phyloP scores from a whole-genome alignment of 2,329 filamentous ascomycete species.

The Neofusicoccum ribis region DNA sequence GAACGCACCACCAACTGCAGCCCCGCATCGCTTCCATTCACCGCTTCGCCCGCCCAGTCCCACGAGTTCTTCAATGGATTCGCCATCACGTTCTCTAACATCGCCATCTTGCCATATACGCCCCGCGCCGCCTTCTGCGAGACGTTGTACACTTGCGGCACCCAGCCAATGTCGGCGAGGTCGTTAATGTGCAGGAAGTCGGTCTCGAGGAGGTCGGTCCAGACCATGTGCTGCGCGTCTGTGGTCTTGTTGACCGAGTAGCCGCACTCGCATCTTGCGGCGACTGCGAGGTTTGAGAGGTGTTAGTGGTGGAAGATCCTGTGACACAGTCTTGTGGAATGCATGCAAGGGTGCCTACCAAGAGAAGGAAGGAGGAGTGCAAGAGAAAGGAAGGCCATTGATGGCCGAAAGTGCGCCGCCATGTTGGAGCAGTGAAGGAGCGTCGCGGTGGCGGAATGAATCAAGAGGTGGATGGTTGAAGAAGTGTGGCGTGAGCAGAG shows the following conservation, averaged over 20 bases:
- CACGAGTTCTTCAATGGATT: slow-evolving; percentile 49
- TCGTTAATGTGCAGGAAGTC: slow-evolving; percentile 64
- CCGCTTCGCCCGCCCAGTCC: slow-evolving; percentile 48
- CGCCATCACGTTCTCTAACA: slow-evolving; percentile 57
- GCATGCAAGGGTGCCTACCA: background rate
- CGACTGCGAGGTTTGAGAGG: slow-evolving; percentile 26
- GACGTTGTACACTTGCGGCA: slow-evolving; percentile 66
- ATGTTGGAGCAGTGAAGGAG: background rate
- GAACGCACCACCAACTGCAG: slow-evolving; percentile 41
- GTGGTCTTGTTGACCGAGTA: slow-evolving; percentile 59
- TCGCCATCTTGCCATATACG: slow-evolving; percentile 65
- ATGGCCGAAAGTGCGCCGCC: background rate
- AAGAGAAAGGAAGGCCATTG: background rate
- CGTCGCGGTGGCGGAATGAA: background rate
- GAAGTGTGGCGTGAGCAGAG: background rate
- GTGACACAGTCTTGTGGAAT: background rate
- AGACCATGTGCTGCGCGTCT: slow-evolving; percentile 49
- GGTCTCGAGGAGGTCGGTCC: slow-evolving; percentile 70
- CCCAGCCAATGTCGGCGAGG: slow-evolving; percentile 59
- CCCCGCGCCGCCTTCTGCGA: slow-evolving; percentile 60
- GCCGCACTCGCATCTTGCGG: slow-evolving; percentile 68
- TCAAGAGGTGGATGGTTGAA: background rate
- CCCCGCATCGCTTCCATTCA: slow-evolving; percentile 43
- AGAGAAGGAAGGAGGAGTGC: background rate
- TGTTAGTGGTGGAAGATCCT: background rate